Evolutionary conservation across 2,329 filamentous ascomycete species (phyloP).

Genomic region (Epichloe bromicola): DNA sequence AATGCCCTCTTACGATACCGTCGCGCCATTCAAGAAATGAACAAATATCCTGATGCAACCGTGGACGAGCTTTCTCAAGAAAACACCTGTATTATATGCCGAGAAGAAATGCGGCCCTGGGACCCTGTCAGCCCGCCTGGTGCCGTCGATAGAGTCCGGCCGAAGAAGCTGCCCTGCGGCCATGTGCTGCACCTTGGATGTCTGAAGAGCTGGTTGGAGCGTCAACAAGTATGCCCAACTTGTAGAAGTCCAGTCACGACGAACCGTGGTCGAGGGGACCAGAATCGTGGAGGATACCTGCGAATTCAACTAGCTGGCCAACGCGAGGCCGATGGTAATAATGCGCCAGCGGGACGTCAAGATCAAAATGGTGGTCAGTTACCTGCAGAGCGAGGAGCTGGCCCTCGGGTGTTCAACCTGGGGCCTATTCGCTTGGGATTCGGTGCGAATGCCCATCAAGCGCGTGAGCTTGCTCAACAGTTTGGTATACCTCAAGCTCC

Average conservation of each 20-base stretch:
- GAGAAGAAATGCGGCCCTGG: conserved; percentile 90
- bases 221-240: conserved; percentile 93
- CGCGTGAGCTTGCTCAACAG: conserved; percentile 54
- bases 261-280: conserved; percentile 15
- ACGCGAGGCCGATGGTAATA: conserved; percentile 4
- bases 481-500: conserved; percentile 33
- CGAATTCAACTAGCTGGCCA: conserved; percentile 16
- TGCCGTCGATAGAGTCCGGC: conserved; percentile 70
- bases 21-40: conserved; percentile 88
- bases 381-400: conserved; percentile 15
- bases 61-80: conserved; percentile 72
- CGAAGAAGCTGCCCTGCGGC: conserved; percentile 93
- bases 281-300: conserved; percentile 17
- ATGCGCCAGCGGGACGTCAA: conserved; percentile 6
- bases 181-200: conserved; percentile 93
- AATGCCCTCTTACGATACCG: conserved; percentile 80
- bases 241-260: conserved; percentile 65
- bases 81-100: conserved; percentile 94
- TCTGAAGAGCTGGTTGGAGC: conserved; percentile 90
- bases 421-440: conserved; percentile 66
- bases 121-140: conserved; percentile 41
- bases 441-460: conserved; percentile 54
- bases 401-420: conserved; percentile 54
- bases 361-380: conserved; percentile 8
- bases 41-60: conserved; percentile 83